These are phyloP conservation scores for Aethionema arabicum DNA, from an alignment of 345 rosid species.

Conservation along the genomic window DNA sequence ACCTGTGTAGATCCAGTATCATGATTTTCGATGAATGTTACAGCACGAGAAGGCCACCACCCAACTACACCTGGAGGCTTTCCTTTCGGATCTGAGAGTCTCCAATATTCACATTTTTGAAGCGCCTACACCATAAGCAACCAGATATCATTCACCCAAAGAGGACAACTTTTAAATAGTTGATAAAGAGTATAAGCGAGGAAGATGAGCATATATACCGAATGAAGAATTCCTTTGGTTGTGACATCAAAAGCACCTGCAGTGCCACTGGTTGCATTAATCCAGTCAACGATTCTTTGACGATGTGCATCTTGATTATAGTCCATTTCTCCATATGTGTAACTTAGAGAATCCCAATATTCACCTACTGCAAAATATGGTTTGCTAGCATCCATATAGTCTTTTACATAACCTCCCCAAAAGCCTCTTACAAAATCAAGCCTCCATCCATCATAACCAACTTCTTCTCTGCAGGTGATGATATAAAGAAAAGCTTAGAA, in stretches of 20 bases:
- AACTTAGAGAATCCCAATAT: constrained; percentile 93
- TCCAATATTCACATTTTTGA: constrained; percentile 90
- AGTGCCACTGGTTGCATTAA: constrained; percentile 76
- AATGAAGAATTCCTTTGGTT: constrained; percentile 90
- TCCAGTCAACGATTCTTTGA: constrained; percentile 92
- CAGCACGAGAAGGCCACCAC: constrained; percentile 99
- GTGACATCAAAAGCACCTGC: constrained; percentile 98
- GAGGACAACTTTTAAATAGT: background rate
- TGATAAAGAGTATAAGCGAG: too few relatives aligned
- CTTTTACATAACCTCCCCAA: constrained; percentile 99
- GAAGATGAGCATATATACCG: constrained; percentile 41
- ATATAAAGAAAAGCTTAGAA: background rate
- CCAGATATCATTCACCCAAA: background rate
- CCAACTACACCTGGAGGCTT: constrained; percentile 97
- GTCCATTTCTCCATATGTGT: constrained; percentile 87
- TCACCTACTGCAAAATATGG: constrained; percentile 94
- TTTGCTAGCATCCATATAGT: constrained; percentile 79
- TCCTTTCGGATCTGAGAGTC: constrained; percentile 83
- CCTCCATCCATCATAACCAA: constrained; percentile 99
- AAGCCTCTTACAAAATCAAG: constrained; percentile 98
- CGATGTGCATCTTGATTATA: constrained; percentile 94
- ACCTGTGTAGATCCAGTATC: constrained; percentile 99
- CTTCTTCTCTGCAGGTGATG: constrained; percentile 64
- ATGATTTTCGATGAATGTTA: constrained; percentile 93
- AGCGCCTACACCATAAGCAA: constrained; percentile 49